Evolutionary conservation across 1,284 basidiomycete genomes (phyloP), one percentile per base, ranked within the genome.

Genomic region (Leccinum angustisporum): DNA sequence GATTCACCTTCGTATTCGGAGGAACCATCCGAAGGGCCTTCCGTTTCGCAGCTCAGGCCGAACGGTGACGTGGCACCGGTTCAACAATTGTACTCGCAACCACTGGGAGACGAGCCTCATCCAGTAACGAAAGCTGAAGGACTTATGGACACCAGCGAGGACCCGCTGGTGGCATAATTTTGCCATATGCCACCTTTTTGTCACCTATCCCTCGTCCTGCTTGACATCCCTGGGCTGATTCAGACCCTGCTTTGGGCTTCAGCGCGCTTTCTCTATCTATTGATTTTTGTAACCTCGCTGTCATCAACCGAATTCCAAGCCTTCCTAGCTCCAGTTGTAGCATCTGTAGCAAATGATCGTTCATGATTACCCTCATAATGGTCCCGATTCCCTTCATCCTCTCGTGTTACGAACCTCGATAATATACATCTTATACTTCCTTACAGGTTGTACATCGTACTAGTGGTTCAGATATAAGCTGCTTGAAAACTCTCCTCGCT

Each of bases 141-240:
- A n/a, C 78, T 91, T 59, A 79, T 88, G 77, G 88, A 92, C 73
- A 78, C 78, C 61, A 90, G 85, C 72, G 90, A 92, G 75, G 83
- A 84, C 70, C 87, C 88, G 51, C 71, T 87, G 69, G 88, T 86
- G 73, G 73, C 74, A 65, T 83, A 74, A 69, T 53, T 63, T 63
- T 30, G n/a, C 48, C 13, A 8, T 54, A 13, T 6, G 48, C 18
- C 50, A 27, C 40, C 54, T 36, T 60, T 52, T 68, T 60, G 63
- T 66, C 43, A 13, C 11, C 11, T 46, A 21, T 46, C 18, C 54
- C 56, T 53, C 34, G 51, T 65, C 58, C 57, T 60, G 34, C 52
- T 50, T 61, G 55, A 59, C 57, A 58, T 50, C 56, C 51, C 38
- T 54, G 52, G 57, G 62, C 60, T 60, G 21, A 56, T 57, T 64